Evolutionary conservation across 352 stramenopile species (phyloP).

Genomic region (Plasmopara halstedii): DNA sequence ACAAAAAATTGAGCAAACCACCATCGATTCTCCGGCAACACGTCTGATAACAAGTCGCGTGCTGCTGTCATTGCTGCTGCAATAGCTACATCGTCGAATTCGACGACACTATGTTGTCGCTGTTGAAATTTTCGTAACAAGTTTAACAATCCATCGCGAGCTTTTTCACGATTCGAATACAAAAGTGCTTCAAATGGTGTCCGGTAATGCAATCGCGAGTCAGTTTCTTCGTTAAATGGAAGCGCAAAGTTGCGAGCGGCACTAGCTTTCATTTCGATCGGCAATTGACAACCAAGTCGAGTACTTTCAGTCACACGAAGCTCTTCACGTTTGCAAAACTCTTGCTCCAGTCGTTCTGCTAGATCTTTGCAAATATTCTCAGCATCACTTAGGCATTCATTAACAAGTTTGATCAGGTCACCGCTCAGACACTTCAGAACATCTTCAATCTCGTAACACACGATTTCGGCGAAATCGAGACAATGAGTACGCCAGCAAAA

Average conservation of each 20-base stretch:
- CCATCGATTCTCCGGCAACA: constrained; percentile 50
- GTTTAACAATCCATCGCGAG: constrained; percentile 49
- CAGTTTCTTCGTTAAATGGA: constrained; percentile 58
- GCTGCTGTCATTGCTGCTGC: constrained; percentile 22
- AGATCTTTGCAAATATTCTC: constrained; percentile 23
- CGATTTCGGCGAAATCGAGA: constrained; percentile 30
- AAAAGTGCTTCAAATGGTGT: constrained; percentile 37
- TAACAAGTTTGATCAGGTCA: constrained; percentile 24
- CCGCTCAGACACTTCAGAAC: constrained; percentile 23
- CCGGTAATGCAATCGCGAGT: constrained; percentile 62
- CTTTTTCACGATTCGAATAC: constrained; percentile 63
- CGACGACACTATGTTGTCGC: constrained; percentile 43
- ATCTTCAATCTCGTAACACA: constrained; percentile 29
- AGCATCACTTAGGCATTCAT: constrained; percentile 17
- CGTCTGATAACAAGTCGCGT: constrained; percentile 27
- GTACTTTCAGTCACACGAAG: constrained; percentile 45
- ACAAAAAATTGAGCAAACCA: constrained; percentile 78
- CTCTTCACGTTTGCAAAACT: constrained; percentile 31
- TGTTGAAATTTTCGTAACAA: constrained; percentile 55
- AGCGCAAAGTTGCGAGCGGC: constrained; percentile 44
- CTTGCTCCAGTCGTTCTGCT: constrained; percentile 20
- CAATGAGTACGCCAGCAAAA: constrained; percentile 39
- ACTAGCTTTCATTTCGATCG: constrained; percentile 48
- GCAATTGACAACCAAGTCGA: constrained; percentile 37
- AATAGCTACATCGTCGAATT: constrained; percentile 26